Evolutionary conservation across 371 early-diverging fungal species (phyloP), one percentile per base, ranked within the genome.

Genomic region (Mortierella polycephala): DNA sequence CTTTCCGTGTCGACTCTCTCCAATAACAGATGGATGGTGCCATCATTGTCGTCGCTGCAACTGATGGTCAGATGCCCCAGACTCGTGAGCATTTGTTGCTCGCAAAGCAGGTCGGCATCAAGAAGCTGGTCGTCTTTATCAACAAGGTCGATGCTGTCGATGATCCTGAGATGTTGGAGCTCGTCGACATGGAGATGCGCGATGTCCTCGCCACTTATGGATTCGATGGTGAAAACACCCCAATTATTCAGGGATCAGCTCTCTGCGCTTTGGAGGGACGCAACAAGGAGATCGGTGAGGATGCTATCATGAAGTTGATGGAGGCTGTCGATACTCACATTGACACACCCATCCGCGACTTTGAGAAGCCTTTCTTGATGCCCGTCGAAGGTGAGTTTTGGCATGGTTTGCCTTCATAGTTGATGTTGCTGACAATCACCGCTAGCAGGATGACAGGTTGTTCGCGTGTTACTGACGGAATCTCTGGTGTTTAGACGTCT

Each of bases 141-240:
- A 99, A 99, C 94, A 99, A 99, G 93, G 94, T 97, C 45, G 99
- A 99, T 83, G 94, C 94, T 68, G 89, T 99, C 57, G 97, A 97
- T 81, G 98, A 99, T 82, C 87, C 90, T 53, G 98, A 96, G 83
- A 96, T 98, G 96, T 88, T 98, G 74, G 98, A 99, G 82, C 93
- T 99, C 64, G 99, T 99, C 62, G 96, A 96, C 64, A 96, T 97
- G 95, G 99, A 99, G 85, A 98, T 99, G 96, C 93, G 97, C 76
- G 98, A 96, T 83, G 89, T 99, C 62, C 83, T 99, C 54, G 81
- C 84, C 69, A 93, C 95, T 82, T 97, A 97, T 82, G 97, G 96
- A 67, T 98, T 92, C 84, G 93, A 96, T 73, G 98, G 98, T 81
- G 98, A 98, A 61, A 87, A 90, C 66, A 91, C 93, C 51, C 99